Conservation (phyloP, 768 basidiomycete species). For the Tremella mesenterica region DNA sequence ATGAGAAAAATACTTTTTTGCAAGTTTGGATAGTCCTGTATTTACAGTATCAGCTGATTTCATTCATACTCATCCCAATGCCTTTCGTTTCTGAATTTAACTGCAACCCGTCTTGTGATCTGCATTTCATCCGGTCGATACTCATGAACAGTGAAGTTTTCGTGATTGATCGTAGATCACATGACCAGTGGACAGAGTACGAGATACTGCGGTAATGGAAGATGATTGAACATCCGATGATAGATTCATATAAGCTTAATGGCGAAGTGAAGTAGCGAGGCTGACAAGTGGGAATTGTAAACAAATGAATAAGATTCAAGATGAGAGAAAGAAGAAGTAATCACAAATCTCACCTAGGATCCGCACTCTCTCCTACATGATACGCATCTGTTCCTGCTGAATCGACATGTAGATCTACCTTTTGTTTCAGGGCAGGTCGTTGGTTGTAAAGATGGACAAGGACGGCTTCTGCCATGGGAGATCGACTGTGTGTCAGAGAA, state of each 20-base stretch:
- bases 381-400: constrained; percentile 79
- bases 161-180: too few species aligned
- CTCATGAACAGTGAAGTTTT: not conserved
- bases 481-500: too few species aligned
- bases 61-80: too few species aligned
- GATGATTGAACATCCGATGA: not conserved
- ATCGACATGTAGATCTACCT: constrained; percentile 62
- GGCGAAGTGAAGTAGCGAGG: not conserved
- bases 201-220: not conserved
- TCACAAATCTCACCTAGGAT: constrained; percentile 66
- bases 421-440: constrained; percentile 30
- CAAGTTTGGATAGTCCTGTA: too few species aligned
- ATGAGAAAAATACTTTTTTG: not conserved
- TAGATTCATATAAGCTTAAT: not conserved
- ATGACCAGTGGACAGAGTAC: too few species aligned
- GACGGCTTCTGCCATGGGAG: constrained; percentile 87
- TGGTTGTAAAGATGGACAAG: constrained; percentile 50
- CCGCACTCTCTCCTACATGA: constrained; percentile 74
- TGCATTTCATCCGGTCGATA: too few species aligned
- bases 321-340: constrained; percentile 50
- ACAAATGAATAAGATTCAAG: not conserved
- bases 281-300: not conserved
- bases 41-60: too few species aligned
- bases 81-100: too few species aligned
- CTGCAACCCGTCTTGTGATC: too few species aligned